Evolutionary conservation across 495 filamentous ascomycete species (phyloP).

Genomic region (Daldinia decipiens): DNA sequence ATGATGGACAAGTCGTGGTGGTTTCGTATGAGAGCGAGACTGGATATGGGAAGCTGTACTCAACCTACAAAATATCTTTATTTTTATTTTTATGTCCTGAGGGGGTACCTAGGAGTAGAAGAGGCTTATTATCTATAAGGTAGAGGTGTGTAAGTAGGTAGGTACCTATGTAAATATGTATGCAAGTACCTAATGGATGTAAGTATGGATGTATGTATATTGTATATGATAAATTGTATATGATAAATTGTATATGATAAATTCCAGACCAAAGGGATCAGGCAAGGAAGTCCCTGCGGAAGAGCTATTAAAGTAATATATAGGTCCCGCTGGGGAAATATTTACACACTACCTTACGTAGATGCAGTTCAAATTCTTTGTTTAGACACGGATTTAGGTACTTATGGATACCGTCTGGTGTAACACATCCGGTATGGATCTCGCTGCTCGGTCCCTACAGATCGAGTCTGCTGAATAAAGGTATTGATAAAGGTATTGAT

Average conservation of each 20-base stretch:
- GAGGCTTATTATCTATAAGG: no score
- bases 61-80: background rate
- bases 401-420: constrained; percentile 14
- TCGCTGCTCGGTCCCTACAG: constrained; percentile 4
- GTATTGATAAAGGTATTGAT: constrained; percentile 1
- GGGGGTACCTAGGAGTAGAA: no score
- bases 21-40: background rate
- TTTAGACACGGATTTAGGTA: constrained; percentile 18
- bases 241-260: no score
- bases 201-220: no score
- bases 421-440: constrained; percentile 11
- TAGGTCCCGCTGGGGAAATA: constrained; percentile 7
- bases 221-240: no score
- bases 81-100: no score
- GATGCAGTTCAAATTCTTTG: constrained; percentile 8
- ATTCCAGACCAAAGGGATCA: background rate
- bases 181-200: no score
- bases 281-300: background rate
- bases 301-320: constrained; percentile 7
- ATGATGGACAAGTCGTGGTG: constrained; percentile 12
- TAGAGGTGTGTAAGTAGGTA: no score
- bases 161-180: no score
- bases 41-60: background rate
- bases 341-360: background rate
- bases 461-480: background rate